A percentile compares a stretch with the other conserved stretches of the same genome.
phyloP scores from a whole-genome alignment of 108 stramenopile genomes.

The Skeletonema potamos region DNA sequence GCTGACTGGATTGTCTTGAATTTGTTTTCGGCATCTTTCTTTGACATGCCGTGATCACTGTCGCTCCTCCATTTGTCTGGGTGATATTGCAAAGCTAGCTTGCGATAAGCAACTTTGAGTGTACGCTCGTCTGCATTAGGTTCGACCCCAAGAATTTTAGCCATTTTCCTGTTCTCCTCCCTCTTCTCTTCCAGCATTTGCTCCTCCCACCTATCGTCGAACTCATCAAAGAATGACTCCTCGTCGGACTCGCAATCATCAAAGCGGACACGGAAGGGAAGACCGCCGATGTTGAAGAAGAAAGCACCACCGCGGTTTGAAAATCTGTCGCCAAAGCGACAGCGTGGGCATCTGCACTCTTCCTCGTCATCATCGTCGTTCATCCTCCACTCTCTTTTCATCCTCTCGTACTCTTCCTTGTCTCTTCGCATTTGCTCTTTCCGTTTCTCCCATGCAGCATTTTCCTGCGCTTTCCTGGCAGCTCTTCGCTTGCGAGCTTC shows the following conservation, averaged over 20 bases:
- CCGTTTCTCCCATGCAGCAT: conserved; percentile 23
- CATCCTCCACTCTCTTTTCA: conserved; percentile 11
- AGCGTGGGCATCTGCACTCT: conserved; percentile 1
- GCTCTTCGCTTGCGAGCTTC: conserved; percentile 28
- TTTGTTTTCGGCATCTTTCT: conserved; percentile 23
- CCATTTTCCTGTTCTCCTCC: conserved; percentile 25
- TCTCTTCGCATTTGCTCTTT: conserved; percentile 18
- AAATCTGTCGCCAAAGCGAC: conserved; percentile 4
- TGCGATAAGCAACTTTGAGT: conserved; percentile 29
- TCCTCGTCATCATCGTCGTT: conserved; percentile 3
- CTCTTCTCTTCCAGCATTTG: conserved; percentile 11
- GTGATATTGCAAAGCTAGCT: conserved; percentile 28
- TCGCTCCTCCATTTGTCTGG: conserved; percentile 40
- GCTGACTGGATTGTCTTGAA: conserved; percentile 29
- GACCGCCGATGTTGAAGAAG: conserved; percentile 27
- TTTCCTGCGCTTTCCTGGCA: conserved; percentile 19
- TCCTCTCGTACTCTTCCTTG: conserved; percentile 27
- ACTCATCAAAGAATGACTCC: conserved; percentile 26
- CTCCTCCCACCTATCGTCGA: conserved; percentile 28
- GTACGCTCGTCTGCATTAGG: conserved; percentile 13
- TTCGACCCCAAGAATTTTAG: conserved; percentile 30
- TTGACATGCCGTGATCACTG: conserved; percentile 34
- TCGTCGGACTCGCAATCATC: conserved; percentile 5
- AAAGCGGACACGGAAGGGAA: conserved; percentile 19
- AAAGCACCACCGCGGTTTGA: conserved; percentile 7